Evolutionary conservation across 805 yeast genomes (phyloP).

Genomic region (Tetrapisispora pingtungensis): DNA sequence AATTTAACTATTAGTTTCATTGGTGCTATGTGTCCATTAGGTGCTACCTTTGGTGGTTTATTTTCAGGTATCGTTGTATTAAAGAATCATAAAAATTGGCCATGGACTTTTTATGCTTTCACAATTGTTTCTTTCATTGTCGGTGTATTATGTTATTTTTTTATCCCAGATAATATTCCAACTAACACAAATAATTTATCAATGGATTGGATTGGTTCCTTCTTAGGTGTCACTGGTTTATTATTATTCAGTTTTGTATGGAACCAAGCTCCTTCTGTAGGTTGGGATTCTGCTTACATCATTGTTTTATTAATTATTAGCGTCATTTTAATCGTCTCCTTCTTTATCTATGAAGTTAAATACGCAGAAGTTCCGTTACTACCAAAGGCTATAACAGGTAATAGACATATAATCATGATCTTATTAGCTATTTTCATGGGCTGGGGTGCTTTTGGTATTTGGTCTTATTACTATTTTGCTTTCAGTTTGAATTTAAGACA

Average conservation of each 20-base stretch:
- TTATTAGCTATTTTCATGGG: slow-evolving; percentile 47
- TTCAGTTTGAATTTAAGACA: slow-evolving; percentile 41
- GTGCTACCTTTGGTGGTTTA: slow-evolving; percentile 45
- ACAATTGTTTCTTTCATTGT: slow-evolving; percentile 15
- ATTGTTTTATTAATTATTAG: slow-evolving; percentile 48
- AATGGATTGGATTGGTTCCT: slow-evolving; percentile 47
- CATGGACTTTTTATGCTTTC: slow-evolving; percentile 25
- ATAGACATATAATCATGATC: slow-evolving; percentile 36
- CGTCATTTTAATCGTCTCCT: slow-evolving; percentile 32
- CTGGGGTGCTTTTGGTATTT: slow-evolving; percentile 72
- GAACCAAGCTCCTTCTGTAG: slow-evolving; percentile 67
- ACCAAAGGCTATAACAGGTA: slow-evolving; percentile 40
- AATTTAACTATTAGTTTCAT: slow-evolving; percentile 44
- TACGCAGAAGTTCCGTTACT: slow-evolving; percentile 41
- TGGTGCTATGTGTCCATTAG: slow-evolving; percentile 54
- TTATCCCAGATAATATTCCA: slow-evolving; percentile 25
- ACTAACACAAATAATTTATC: slow-evolving; percentile 15
- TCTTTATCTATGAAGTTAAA: slow-evolving; percentile 40
- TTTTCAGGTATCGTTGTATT: slow-evolving; percentile 39
- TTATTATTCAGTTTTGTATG: slow-evolving; percentile 57
- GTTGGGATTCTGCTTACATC: slow-evolving; percentile 55
- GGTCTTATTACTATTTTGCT: slow-evolving; percentile 55
- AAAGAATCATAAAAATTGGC: slow-evolving; percentile 14
- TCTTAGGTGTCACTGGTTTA: slow-evolving; percentile 48
- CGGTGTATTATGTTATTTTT: slow-evolving; percentile 12